Evolutionary conservation across 192 early-diverging fungal genomes (phyloP).

Genomic region (Dimargaris xerosporica): DNA sequence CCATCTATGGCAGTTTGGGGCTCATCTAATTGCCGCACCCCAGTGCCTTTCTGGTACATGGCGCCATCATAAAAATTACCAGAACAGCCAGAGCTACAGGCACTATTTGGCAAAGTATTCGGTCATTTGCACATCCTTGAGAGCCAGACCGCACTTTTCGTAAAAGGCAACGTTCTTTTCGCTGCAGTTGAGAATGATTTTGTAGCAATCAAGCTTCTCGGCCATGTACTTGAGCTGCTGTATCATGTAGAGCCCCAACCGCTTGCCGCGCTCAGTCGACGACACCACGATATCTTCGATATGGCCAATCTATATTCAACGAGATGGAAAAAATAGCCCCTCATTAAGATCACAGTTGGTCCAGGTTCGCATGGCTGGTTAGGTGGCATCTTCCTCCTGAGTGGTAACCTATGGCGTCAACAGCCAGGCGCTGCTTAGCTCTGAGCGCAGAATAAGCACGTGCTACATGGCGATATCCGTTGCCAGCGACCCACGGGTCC

Average conservation of each 20-base stretch:
- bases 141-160: constrained; percentile 70
- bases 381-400: neutral
- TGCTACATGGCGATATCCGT: neutral
- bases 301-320: constrained; percentile 48
- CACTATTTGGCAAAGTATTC: constrained; percentile 26
- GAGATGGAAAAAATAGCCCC: neutral
- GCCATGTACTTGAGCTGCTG: constrained; percentile 74
- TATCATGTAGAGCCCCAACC: constrained; percentile 54
- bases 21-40: too few species aligned
- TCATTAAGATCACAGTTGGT: neutral
- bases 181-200: constrained; percentile 58
- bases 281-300: constrained; percentile 84
- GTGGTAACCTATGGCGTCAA: neutral
- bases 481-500: neutral
- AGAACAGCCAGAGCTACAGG: neutral
- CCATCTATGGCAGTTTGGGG: too few species aligned
- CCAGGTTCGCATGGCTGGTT: neutral
- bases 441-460: neutral
- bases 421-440: neutral
- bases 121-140: constrained; percentile 65
- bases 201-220: constrained; percentile 74
- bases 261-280: constrained; percentile 53
- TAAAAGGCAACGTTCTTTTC: constrained; percentile 78
- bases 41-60: too few species aligned
- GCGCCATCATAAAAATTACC: neutral